Evolutionary conservation across 2,329 filamentous ascomycete species (phyloP).

Genomic region (Venturia aucupariae): DNA sequence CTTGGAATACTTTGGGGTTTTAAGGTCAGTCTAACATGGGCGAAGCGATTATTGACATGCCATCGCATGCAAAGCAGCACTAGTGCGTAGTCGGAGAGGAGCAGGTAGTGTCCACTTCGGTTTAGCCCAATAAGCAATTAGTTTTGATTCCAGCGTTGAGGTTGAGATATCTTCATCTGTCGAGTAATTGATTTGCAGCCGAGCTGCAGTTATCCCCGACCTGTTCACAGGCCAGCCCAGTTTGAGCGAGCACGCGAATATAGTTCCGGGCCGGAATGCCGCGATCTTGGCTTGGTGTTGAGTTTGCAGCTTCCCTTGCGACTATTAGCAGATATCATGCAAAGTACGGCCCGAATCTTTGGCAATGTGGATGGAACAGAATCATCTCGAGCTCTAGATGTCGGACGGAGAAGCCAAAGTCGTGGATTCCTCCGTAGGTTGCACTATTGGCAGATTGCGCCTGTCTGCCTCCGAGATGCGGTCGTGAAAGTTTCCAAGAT

Average conservation of each 20-base stretch:
- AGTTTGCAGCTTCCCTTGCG: neutral
- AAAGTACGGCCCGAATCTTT: neutral
- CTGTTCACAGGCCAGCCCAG: neutral
- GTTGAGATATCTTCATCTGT: neutral
- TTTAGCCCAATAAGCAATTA: neutral
- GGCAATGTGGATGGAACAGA: neutral
- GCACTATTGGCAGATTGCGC: neutral
- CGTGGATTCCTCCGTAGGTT: neutral
- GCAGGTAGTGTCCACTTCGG: neutral
- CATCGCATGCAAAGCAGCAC: neutral
- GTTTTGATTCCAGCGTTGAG: neutral
- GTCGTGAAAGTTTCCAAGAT: neutral
- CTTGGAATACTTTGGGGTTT: neutral
- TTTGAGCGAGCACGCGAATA: neutral
- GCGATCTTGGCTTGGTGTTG: neutral
- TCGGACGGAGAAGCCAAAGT: neutral
- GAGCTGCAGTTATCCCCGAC: neutral
- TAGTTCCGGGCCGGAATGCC: neutral
- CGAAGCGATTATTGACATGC: neutral
- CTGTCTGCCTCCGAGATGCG: neutral
- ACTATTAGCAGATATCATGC: neutral
- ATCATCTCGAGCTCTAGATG: neutral
- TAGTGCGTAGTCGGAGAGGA: neutral
- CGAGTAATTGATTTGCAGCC: slow-evolving; percentile 1
- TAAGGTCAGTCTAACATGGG: neutral